These are phyloP conservation scores for Barnettozyma botsteinii DNA, from an alignment of 805 yeast genomes.

Conservation along the genomic window DNA sequence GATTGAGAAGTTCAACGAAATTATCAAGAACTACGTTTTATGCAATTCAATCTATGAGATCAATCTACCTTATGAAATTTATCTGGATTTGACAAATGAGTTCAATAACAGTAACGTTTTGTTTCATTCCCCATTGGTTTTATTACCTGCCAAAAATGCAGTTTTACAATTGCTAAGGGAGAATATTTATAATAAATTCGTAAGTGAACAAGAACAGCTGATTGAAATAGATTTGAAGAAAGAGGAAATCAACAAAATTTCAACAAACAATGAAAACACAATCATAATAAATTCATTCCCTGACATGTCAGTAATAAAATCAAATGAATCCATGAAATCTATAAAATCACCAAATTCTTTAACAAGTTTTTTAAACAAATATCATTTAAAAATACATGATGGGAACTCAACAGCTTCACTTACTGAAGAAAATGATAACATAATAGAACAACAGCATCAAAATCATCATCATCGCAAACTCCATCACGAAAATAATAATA, in stretches of 20 bases:
- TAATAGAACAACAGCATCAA: neutral
- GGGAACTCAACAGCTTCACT: constrained; percentile 5
- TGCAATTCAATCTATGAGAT: constrained; percentile 42
- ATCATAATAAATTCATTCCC: neutral
- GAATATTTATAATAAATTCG: constrained; percentile 28
- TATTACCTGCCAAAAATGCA: constrained; percentile 28
- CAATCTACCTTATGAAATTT: constrained; percentile 39
- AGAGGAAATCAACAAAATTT: neutral
- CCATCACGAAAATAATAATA: neutral
- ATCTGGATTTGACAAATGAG: constrained; percentile 26
- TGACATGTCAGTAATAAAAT: neutral
- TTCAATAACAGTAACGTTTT: constrained; percentile 22
- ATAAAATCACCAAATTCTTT: constrained; percentile 8
- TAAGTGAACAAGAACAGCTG: constrained; percentile 19
- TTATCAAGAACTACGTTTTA: constrained; percentile 36
- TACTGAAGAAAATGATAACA: neutral
- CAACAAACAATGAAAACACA: neutral
- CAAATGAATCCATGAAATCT: constrained; percentile 3
- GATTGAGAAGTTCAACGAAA: constrained; percentile 31
- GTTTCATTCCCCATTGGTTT: constrained; percentile 28
- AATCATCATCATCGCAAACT: neutral
- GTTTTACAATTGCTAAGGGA: constrained; percentile 29
- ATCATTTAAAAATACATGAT: constrained; percentile 11
- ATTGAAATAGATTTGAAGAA: constrained; percentile 8
- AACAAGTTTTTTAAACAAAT: constrained; percentile 15